Evolutionary conservation across 805 yeast species (phyloP), one percentile per base, ranked within the genome.

Genomic region (Metschnikowia cerradonensis): DNA sequence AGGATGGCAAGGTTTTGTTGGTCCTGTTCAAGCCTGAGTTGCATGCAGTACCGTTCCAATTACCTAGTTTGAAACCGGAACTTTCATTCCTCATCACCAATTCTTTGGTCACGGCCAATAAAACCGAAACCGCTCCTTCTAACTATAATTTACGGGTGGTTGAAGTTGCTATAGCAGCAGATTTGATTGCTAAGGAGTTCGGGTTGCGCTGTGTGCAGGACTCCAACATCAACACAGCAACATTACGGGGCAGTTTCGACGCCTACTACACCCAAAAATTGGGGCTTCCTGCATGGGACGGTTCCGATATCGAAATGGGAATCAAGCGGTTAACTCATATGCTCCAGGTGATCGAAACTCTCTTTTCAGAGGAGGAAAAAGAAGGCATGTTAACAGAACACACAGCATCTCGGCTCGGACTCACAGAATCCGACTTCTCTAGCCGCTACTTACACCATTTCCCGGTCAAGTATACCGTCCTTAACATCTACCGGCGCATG

Each of bases 81-180:
- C 66, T 81, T 45, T 75, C 74, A 6, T 83, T 84, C 58, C 73
- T 85, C 45, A 80, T 85, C 44, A 80, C 89, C 37, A 83, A 86
- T 66, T 78, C 86, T 34, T 70, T 84, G 50, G 79, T 80, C 19
- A 76, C 75, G 20, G 79, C 89, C 15, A 82, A 83, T 67, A 86
- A 85, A 61, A 79, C 77, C 50, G 87, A 82, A 62, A 82, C 90
- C 1, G 90, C 85, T 1, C 88, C 90, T 0, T 67, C 75, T 6
- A 82, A 83, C 65, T 85, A 85, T 65, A 85, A 85, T 60, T 71
- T 86, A 58, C 75, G 91, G 41, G 90, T 84, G 1, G 89, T 83
- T 13, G 90, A 85, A 61, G 85, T 82, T 38, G 81, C 85, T 1
- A 68, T 83, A n/a, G 87, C 88, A 3, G 82, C 88, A 0, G 80